Percentiles rank a stretch among this genome's conserved stretches.
Evolutionary conservation across 768 basidiomycete genomes (phyloP).

Genomic region (Lenzites betulinus): DNA sequence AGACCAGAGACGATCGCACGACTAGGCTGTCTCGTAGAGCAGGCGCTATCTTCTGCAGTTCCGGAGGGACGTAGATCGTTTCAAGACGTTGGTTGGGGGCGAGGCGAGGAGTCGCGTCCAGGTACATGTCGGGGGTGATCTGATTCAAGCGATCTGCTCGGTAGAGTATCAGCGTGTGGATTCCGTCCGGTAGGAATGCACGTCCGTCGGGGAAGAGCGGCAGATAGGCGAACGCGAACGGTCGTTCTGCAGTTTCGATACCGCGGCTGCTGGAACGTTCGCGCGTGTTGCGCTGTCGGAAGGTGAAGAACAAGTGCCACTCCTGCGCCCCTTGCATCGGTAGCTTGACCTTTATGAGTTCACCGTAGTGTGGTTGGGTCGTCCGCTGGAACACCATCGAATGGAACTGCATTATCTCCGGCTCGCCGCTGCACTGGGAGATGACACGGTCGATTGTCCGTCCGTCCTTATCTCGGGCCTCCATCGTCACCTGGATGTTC

Average conservation of each 20-base stretch:
- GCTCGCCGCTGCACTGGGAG: slow-evolving; percentile 85
- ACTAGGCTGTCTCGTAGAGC: slow-evolving; percentile 76
- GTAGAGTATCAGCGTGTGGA: slow-evolving; percentile 83
- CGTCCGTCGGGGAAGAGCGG: slow-evolving; percentile 78
- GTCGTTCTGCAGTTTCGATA: slow-evolving; percentile 57
- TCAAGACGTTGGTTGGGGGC: slow-evolving; percentile 59
- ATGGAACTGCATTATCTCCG: slow-evolving; percentile 74
- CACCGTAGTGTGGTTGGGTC: slow-evolving; percentile 88
- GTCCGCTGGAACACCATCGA: slow-evolving; percentile 91
- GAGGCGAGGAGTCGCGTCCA: slow-evolving; percentile 65
- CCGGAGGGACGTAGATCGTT: slow-evolving; percentile 54
- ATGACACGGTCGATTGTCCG: slow-evolving; percentile 68
- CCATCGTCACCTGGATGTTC: slow-evolving; percentile 89
- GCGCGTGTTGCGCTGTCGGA: slow-evolving; percentile 68
- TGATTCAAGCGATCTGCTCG: slow-evolving; percentile 70
- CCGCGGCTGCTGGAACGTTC: slow-evolving; percentile 45
- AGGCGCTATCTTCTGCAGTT: slow-evolving; percentile 64
- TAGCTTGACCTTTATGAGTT: slow-evolving; percentile 86
- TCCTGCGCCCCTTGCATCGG: slow-evolving; percentile 65
- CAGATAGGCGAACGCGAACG: slow-evolving; percentile 92
- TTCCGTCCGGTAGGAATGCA: slow-evolving; percentile 87
- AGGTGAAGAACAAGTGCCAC: slow-evolving; percentile 95
- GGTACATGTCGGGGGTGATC: slow-evolving; percentile 69
- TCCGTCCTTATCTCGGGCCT: slow-evolving; percentile 79
- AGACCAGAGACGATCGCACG: slow-evolving; percentile 88